Conservation (phyloP, 768 basidiomycete species). For the Hemileccinum impolitum region DNA sequence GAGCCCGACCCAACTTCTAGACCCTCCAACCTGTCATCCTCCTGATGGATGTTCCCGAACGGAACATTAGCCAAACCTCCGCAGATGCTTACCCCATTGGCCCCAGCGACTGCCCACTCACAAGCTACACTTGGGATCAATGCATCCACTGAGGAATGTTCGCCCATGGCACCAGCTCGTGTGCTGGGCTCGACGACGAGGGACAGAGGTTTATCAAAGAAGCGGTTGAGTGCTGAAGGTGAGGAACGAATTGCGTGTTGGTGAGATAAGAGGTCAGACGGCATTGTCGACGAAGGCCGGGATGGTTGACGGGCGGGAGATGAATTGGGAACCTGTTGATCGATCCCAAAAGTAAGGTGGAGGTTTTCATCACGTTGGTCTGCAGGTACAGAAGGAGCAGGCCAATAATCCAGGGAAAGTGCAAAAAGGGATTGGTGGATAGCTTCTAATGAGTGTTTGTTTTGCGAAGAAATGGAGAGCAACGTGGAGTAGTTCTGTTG, state of each 20-base stretch:
- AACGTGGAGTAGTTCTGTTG: conserved; percentile 64
- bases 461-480: conserved; percentile 60
- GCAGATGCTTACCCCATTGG: conserved; percentile 20
- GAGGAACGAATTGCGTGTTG: conserved; percentile 70
- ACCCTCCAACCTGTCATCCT: conserved; percentile 1
- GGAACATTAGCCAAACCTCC: conserved; percentile 52
- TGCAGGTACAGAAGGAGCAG: conserved; percentile 32
- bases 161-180: conserved; percentile 83
- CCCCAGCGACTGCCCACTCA: conserved; percentile 66
- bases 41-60: conserved; percentile 5
- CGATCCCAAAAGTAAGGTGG: conserved; percentile 35
- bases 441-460: conserved; percentile 54
- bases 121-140: conserved; percentile 83
- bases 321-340: conserved; percentile 4
- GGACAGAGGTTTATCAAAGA: conserved; percentile 86
- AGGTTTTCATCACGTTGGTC: conserved; percentile 16
- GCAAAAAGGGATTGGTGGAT: conserved; percentile 77
- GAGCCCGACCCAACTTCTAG: conserved; percentile 16
- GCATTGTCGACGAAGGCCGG: conserved; percentile 4
- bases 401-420: conserved; percentile 77
- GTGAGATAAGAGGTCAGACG: conserved; percentile 58
- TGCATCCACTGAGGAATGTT: conserved; percentile 89
- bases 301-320: conserved; percentile 7
- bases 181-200: conserved; percentile 83
- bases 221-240: conserved; percentile 69